A percentile compares a stretch with the other conserved stretches of the same genome.
These are phyloP conservation scores for Dryas alaskensis DNA, from an alignment of 306 rosid genomes.

Conservation along the genomic window DNA sequence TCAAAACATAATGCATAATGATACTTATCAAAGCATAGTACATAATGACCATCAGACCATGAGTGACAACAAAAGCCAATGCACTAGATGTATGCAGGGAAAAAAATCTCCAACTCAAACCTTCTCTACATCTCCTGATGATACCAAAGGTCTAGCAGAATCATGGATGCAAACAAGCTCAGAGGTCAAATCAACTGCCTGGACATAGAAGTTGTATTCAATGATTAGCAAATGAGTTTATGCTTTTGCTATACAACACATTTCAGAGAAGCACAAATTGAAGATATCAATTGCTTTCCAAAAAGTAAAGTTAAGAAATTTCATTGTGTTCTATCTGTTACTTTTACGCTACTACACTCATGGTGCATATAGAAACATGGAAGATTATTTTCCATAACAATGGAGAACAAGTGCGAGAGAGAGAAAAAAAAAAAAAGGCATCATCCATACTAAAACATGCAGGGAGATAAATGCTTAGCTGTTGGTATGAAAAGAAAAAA, in stretches of 20 bases:
- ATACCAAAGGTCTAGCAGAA: constrained; percentile 89
- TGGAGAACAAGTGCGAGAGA: background rate
- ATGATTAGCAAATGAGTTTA: constrained; percentile 9
- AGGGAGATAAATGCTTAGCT: no score
- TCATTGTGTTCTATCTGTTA: background rate
- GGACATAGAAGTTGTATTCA: constrained; percentile 30
- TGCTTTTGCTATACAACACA: background rate
- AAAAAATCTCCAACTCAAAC: constrained; percentile 35
- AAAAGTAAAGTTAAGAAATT: background rate
- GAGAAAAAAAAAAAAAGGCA: no score
- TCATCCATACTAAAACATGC: no score
- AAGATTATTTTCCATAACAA: background rate
- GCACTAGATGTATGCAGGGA: constrained; percentile 5
- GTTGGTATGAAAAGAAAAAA: no score
- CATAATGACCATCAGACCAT: background rate
- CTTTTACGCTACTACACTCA: background rate
- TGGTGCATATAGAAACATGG: background rate
- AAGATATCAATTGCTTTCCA: background rate
- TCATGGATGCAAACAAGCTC: constrained; percentile 94
- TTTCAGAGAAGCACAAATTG: background rate
- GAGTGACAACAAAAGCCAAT: constrained; percentile 15
- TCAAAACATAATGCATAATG: background rate
- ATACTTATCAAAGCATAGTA: background rate
- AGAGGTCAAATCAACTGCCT: constrained; percentile 74
- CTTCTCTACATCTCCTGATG: constrained; percentile 60